phyloP scores from a whole-genome alignment of 495 filamentous ascomycete genomes.

The Chaetomium tenue region DNA sequence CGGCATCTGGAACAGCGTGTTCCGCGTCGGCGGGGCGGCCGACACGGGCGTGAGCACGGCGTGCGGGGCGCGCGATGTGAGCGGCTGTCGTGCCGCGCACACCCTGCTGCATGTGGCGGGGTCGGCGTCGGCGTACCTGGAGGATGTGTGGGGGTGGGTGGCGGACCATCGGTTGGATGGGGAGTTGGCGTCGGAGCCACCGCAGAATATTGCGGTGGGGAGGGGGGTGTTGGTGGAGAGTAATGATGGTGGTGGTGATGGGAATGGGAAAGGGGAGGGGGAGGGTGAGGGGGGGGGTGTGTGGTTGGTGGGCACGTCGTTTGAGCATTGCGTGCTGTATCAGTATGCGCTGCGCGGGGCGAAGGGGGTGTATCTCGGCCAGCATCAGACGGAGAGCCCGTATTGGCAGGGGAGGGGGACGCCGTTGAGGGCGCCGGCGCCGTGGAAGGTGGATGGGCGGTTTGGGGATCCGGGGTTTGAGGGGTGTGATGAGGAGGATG shows the following conservation, averaged over 20 bases:
- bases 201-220: conserved; percentile 50
- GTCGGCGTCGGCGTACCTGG: conserved; percentile 53
- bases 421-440: conserved; percentile 45
- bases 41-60: conserved; percentile 46
- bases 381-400: conserved; percentile 70
- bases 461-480: conserved; percentile 26
- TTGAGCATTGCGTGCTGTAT: conserved; percentile 71
- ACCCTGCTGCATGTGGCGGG: conserved; percentile 50
- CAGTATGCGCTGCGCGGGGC: conserved; percentile 66
- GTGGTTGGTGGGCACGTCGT: conserved; percentile 64
- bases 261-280: too few relatives aligned
- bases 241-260: conserved; percentile 24
- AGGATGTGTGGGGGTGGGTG: conserved; percentile 59
- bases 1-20: conserved; percentile 55
- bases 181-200: conserved; percentile 10
- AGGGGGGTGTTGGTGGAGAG: conserved; percentile 52
- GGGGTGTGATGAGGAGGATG: conserved; percentile 27
- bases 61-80: conserved; percentile 36
- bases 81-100: conserved; percentile 52
- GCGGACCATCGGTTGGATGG: conserved; percentile 52
- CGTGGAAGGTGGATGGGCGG: conserved; percentile 19
- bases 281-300: too few relatives aligned
- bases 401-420: conserved; percentile 66
- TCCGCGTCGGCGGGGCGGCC: conserved; percentile 57
- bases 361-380: conserved; percentile 60